Evolutionary conservation across 768 basidiomycete genomes (phyloP).

Genomic region (Auriscalpium orientale): DNA sequence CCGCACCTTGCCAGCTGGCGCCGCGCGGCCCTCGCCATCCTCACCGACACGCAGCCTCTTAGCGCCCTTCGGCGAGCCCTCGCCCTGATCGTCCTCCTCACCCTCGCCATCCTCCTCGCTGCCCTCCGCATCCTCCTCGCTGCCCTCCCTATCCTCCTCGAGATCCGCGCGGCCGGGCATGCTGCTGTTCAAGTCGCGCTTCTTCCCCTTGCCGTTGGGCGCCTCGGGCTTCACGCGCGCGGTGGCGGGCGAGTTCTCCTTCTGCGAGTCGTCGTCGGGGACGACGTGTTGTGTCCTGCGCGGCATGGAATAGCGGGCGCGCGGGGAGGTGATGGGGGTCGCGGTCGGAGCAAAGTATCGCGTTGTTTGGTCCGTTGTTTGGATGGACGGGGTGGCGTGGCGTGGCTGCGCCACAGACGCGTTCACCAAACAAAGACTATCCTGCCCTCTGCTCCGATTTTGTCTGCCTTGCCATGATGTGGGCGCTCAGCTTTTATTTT

Average conservation of each 20-base stretch:
- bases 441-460: too few species aligned
- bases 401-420: not conserved
- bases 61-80: slow-evolving; percentile 45
- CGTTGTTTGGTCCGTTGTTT: slow-evolving; percentile 3
- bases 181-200: not conserved
- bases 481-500: too few species aligned
- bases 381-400: not conserved
- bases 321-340: not conserved
- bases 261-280: slow-evolving; percentile 21
- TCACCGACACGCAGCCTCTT: slow-evolving; percentile 65
- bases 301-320: not conserved
- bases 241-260: slow-evolving; percentile 21
- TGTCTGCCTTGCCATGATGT: too few species aligned
- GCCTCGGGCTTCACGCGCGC: slow-evolving; percentile 3
- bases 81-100: slow-evolving; percentile 1
- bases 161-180: not conserved
- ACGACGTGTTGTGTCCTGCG: not conserved
- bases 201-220: not conserved
- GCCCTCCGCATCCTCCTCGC: slow-evolving; percentile 7
- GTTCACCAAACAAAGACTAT: too few species aligned
- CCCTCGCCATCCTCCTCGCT: not conserved
- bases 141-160: slow-evolving; percentile 7
- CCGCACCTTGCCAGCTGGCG: slow-evolving; percentile 22
- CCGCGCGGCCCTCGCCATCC: slow-evolving; percentile 49
- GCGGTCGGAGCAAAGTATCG: not conserved